Percentiles rank a stretch among this genome's conserved stretches.
Conservation (phyloP, 352 stramenopile genomes). For the Blastocystis sp. region DNA sequence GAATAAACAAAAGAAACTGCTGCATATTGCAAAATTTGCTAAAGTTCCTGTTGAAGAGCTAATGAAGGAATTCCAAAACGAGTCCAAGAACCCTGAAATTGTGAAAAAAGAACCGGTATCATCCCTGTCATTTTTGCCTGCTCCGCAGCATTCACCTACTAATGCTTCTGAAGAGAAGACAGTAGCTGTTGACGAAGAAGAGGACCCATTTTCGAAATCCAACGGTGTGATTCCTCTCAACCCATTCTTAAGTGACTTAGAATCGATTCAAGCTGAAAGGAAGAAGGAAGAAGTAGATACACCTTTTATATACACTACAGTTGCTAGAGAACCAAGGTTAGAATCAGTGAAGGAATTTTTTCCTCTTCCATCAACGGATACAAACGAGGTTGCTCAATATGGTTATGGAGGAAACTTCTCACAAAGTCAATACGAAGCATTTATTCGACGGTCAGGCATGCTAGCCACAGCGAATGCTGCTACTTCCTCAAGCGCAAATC, state of each 20-base stretch:
- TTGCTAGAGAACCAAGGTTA: not conserved
- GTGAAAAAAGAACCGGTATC: not conserved
- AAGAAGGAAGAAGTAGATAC: not conserved
- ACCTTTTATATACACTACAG: not conserved
- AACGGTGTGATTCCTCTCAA: constrained; percentile 36
- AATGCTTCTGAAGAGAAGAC: too few species aligned
- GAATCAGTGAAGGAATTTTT: not conserved
- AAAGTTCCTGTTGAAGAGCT: not conserved
- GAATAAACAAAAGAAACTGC: not conserved
- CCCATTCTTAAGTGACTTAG: constrained; percentile 2
- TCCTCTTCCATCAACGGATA: not conserved
- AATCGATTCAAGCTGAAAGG: not conserved
- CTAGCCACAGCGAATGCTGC: not conserved
- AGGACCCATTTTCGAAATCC: not conserved
- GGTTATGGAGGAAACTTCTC: constrained; percentile 45
- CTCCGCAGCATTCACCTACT: not conserved
- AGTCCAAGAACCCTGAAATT: not conserved
- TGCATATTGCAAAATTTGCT: not conserved
- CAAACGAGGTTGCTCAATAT: not conserved
- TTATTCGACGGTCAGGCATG: constrained; percentile 41
- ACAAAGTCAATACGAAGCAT: constrained; percentile 60
- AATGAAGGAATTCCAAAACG: not conserved
- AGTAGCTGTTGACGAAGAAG: not conserved
- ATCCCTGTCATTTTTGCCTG: not conserved
- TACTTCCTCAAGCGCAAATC: not conserved